Evolutionary conservation across 495 filamentous ascomycete genomes (phyloP), one percentile per base, ranked within the genome.

Genomic region (Talaromyces proteolyticus): DNA sequence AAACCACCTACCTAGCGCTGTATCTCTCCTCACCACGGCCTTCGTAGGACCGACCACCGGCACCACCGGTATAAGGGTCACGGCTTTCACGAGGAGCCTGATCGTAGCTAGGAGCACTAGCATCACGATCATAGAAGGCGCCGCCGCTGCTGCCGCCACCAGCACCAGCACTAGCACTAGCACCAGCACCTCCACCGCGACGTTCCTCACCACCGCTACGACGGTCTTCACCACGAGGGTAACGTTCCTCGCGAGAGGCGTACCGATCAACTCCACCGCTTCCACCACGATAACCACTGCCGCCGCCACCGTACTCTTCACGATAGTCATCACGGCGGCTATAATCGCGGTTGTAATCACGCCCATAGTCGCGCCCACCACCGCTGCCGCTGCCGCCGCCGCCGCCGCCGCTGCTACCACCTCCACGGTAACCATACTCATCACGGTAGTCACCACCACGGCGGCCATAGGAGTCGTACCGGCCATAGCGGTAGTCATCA

Each of bases 181-280:
- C 75, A 58, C 73, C 72, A 55, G 68, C 67, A 45, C 62, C 65
- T 40, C 62, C 66, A 39, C 65, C 59, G 21, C 69, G 65, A 51
- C 73, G 66, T 46, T 73, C 68, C 39, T 69, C 75, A 55, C 77
- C 72, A 49, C 79, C 72, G 57, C 74, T 68, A 58, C 86, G 83
- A 57, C 82, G 80, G 55, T 82, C 78, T 18, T 78, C 72, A 39
- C 80, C 76, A 50, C 75, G 73, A 45, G 75, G 76, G 63, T 88
- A 87, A 48, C 85, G 80, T 52, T 88, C 85, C 51, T 80, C 76
- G 47, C 80, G 82, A 54, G 82, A 81, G 36, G 77, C 79, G 53
- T 84, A 86, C 39, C 82, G 82, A 57, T 85, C 82, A 66, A 64
- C 68, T 56, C 39, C 70, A 52, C 57, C 75, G 53, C 70, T 65